A percentile compares a stretch with the other conserved stretches of the same genome.
phyloP scores from a whole-genome alignment of 1,284 basidiomycete genomes.

The Violaceomyces palustris region DNA sequence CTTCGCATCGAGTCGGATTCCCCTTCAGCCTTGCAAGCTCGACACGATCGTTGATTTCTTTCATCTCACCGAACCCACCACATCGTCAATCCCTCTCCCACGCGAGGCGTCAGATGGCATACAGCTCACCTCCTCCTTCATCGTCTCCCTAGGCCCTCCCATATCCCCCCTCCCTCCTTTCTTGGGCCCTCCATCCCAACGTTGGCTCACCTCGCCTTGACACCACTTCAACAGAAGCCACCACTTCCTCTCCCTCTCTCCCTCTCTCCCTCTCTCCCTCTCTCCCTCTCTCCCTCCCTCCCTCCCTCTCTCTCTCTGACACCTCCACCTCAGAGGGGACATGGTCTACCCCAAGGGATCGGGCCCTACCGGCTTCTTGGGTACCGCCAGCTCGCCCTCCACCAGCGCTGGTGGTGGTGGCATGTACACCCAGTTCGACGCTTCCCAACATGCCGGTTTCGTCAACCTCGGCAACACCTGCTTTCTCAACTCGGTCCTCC shows the following conservation, averaged over 20 bases:
- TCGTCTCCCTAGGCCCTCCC: too few species aligned
- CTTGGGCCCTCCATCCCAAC: too few species aligned
- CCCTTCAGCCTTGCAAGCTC: too few species aligned
- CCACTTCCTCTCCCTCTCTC: slow-evolving; percentile 2
- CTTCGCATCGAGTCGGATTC: too few species aligned
- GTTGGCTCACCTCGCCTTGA: too few species aligned
- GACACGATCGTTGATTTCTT: too few species aligned
- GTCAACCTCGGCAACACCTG: slow-evolving; percentile 85
- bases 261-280: background rate
- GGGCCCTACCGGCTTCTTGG: slow-evolving; percentile 84
- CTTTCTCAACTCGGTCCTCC: slow-evolving; percentile 85
- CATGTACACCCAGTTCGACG: slow-evolving; percentile 46
- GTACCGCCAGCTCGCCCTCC: slow-evolving; percentile 75
- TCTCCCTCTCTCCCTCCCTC: background rate
- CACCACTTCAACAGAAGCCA: slow-evolving; percentile 12
- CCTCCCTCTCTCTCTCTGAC: background rate
- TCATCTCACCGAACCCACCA: too few species aligned
- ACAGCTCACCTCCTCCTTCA: too few species aligned
- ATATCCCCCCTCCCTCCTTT: too few species aligned
- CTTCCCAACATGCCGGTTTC: slow-evolving; percentile 60
- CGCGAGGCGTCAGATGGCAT: too few species aligned
- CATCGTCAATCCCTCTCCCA: too few species aligned
- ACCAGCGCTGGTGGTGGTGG: slow-evolving; percentile 47
- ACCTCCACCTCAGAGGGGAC: slow-evolving; percentile 12
- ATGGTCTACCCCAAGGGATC: slow-evolving; percentile 31